phyloP scores from a whole-genome alignment of 345 rosid genomes.

The Gossypium rotundifolium region DNA sequence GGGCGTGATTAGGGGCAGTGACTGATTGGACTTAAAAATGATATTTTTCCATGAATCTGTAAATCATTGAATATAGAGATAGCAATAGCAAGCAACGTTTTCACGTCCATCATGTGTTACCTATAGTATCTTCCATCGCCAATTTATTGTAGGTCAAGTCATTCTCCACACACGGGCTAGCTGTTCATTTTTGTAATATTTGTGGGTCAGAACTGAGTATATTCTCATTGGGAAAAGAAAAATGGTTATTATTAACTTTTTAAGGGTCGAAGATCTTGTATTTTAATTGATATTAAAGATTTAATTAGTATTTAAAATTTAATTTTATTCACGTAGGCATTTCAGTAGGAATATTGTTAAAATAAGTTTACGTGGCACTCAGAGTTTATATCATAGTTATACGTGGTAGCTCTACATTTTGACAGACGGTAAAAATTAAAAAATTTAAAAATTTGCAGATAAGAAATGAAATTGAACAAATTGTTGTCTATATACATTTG shows the following conservation, averaged over 20 bases:
- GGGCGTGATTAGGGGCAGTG: not conserved
- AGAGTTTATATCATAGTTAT: too few relatives aligned
- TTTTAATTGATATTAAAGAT: too few relatives aligned
- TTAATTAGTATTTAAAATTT: too few relatives aligned
- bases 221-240: not conserved
- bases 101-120: not conserved
- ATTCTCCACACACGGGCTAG: not conserved
- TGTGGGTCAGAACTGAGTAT: not conserved
- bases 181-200: not conserved
- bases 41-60: not conserved
- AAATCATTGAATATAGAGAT: too few relatives aligned
- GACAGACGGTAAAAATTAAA: fast-evolving
- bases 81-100: not conserved
- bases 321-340: too few relatives aligned
- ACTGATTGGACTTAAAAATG: not conserved
- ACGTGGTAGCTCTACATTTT: too few relatives aligned
- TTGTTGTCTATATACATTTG: fast-evolving
- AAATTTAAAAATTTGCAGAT: too few relatives aligned
- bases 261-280: too few relatives aligned
- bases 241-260: not conserved
- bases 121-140: not conserved
- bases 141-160: not conserved
- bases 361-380: too few relatives aligned
- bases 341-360: too few relatives aligned
- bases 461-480: fast-evolving